Base-by-base conservation (phyloP, 345 rosid genomes). In the Geranium brycei region DNA sequence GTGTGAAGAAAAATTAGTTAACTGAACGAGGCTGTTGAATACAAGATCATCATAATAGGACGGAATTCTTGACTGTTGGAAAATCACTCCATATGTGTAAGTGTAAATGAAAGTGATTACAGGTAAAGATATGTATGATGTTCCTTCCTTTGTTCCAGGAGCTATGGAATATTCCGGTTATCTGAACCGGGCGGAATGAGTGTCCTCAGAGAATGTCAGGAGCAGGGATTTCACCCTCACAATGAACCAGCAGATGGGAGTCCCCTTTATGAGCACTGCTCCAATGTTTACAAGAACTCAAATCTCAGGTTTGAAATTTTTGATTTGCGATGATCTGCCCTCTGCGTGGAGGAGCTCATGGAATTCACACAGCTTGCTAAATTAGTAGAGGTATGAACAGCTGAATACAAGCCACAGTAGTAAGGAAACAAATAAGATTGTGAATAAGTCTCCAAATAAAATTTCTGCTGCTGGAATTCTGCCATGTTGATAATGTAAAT, bases 281-380 rank as follows among this genome's bases (percentile, higher is more conserved):
- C 83, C 53, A 86, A 91, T 62, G 91, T 91, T 64, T 88, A 81
- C 82, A 87, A 63, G 62, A 91, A 91, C 71, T 82, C 89, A 11
- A 87, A 88, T 83, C 82, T 88, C 58, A 81, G 98, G 79, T 87
- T 91, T 17, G 95, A 91, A 78, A 87, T 88, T 69, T 88, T 88
- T 64, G 96, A 91, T 76, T 74, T 91, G 78, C 95, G 98, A 51
- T 82, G 66, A 80, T 68, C 57, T 17, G 41, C 41, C 41, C 1
- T 35, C 41, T 7, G 41, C 41, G 41, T 7, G 56, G 23, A 12
- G 17, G n/a, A 19, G 31, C 63, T 7, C 69, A 31, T 51, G 57
- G 64, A 47, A 47, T 47, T 1, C 53, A 0, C 51, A 41, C 51
- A 11, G 51, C 11, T 41, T 12, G 1, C 53, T 13, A 47, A 47